phyloP scores from a whole-genome alignment of 495 filamentous ascomycete species.

The Penicillium lividum region DNA sequence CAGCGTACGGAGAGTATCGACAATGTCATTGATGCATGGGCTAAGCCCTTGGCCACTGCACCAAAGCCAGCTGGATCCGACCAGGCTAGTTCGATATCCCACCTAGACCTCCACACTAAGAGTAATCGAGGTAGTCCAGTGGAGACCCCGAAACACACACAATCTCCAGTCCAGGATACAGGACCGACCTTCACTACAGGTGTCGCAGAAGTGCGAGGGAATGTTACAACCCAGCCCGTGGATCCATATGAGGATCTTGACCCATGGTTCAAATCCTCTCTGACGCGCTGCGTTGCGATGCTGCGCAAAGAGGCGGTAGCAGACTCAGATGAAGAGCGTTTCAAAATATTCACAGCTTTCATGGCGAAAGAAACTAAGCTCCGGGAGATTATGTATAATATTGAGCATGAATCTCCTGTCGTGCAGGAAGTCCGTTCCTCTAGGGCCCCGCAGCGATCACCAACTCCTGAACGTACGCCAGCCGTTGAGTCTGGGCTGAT shows the following conservation, averaged over 20 bases:
- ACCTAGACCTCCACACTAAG: constrained; percentile 6
- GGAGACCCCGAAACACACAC: constrained; percentile 14
- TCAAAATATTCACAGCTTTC: constrained; percentile 54
- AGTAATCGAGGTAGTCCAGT: constrained; percentile 13
- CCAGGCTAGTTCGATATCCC: constrained; percentile 11
- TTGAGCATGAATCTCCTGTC: constrained; percentile 38
- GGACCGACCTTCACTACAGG: constrained; percentile 1
- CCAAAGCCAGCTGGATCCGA: constrained; percentile 11
- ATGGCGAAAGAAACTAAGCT: constrained; percentile 53
- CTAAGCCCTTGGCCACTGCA: constrained; percentile 29
- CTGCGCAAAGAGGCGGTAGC: constrained; percentile 54
- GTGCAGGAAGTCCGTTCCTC: constrained; percentile 13
- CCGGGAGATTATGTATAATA: constrained; percentile 53
- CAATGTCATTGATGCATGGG: constrained; percentile 48
- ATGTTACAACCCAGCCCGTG: constrained; percentile 15
- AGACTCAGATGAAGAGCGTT: constrained; percentile 50
- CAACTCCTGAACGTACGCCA: constrained; percentile 14
- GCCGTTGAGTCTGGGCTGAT: constrained; percentile 39
- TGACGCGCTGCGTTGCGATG: constrained; percentile 54
- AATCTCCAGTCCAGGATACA: constrained; percentile 6
- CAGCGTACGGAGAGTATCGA: constrained; percentile 43
- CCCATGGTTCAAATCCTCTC: constrained; percentile 54
- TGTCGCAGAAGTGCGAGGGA: constrained; percentile 6
- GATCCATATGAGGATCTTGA: constrained; percentile 54
- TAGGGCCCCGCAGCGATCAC: constrained; percentile 11